Base-by-base conservation (phyloP, 1,284 basidiomycete genomes). In the Wallemia mellicola region DNA sequence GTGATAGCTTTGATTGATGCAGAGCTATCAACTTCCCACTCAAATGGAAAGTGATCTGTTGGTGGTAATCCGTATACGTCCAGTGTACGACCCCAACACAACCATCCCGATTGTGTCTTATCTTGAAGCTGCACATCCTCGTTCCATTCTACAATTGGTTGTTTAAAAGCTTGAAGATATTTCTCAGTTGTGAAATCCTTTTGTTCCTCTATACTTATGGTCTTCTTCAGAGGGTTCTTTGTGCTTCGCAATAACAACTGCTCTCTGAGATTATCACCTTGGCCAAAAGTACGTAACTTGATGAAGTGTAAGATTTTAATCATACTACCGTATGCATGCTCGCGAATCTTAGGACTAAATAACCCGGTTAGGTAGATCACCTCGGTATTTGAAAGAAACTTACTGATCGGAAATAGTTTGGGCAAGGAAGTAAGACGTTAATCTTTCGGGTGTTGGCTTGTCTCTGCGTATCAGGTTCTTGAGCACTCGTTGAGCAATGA, bases 271-370 rank as follows among this genome's bases (percentile, higher is more conserved):
- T 81, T 77, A 5, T 74, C 73, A 1, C 76, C 78, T 61, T 74
- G 72, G 28, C 82, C 78, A 62, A 86, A 83, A 3, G 86, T 84
- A 54, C 89, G 80, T 59, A 89, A 77, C 71, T 94, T 92, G 69
- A 89, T 73, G 65, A 81, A 80, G 62, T 80, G 78, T 33, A 82
- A 74, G 28, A 86, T 70, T 68, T 82, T 83, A 24, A 81, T 78
- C 30, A 91, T 70, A 1, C 80, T 85, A 60, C 82, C 55, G 14
- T 57, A 28, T 9, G 55, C 55, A 15, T 57, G 55, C 24, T 27
- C 25, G 17, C 55, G 55, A 3, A 57, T 57, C 22, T 57, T 57
- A 17, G 55, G 55, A 25, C 55, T 57, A 28, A 2, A 25, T 7
- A 25, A 11, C n/a, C n/a, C n/a, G 5, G 38, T 48, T 22, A 48